A percentile compares a stretch with the other conserved stretches of the same genome.
These are phyloP conservation scores for Mesembryanthemum crystallinum DNA, from an alignment of 148 eudicot species.

Conservation along the genomic window DNA sequence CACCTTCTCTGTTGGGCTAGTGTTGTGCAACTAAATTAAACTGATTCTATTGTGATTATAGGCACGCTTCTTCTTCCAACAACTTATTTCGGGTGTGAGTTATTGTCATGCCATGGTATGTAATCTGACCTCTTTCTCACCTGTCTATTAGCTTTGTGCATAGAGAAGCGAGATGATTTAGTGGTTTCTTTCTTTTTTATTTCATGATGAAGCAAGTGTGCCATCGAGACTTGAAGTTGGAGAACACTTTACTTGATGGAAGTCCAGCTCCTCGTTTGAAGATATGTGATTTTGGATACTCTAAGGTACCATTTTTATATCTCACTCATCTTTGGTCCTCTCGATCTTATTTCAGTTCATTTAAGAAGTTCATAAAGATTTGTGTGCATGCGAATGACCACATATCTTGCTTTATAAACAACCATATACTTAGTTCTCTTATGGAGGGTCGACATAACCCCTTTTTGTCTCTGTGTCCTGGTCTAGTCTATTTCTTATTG, in stretches of 20 bases:
- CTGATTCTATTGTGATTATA: conserved; percentile 18
- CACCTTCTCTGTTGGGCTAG: not conserved
- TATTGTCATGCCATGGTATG: conserved; percentile 52
- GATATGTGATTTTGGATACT: conserved; percentile 54
- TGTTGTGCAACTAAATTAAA: not conserved
- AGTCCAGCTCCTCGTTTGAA: conserved; percentile 52
- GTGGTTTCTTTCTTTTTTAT: not conserved
- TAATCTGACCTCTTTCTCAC: not conserved
- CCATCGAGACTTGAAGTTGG: conserved; percentile 51
- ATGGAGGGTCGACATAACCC: not conserved
- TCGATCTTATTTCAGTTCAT: not conserved
- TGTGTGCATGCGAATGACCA: not conserved
- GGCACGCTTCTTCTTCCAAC: conserved; percentile 57
- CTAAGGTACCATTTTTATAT: conserved; percentile 30
- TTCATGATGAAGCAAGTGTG: conserved; percentile 45
- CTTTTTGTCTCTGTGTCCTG: not conserved
- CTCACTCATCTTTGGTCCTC: not conserved
- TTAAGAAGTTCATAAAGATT: not conserved
- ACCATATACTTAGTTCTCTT: not conserved
- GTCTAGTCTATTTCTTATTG: not conserved
- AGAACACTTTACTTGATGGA: conserved; percentile 50
- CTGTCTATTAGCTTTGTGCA: not conserved
- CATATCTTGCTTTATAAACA: not conserved
- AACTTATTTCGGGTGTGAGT: conserved; percentile 49
- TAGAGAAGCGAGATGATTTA: not conserved